phyloP scores from a whole-genome alignment of 2,329 filamentous ascomycete genomes.

The Aspergillus neoniger region DNA sequence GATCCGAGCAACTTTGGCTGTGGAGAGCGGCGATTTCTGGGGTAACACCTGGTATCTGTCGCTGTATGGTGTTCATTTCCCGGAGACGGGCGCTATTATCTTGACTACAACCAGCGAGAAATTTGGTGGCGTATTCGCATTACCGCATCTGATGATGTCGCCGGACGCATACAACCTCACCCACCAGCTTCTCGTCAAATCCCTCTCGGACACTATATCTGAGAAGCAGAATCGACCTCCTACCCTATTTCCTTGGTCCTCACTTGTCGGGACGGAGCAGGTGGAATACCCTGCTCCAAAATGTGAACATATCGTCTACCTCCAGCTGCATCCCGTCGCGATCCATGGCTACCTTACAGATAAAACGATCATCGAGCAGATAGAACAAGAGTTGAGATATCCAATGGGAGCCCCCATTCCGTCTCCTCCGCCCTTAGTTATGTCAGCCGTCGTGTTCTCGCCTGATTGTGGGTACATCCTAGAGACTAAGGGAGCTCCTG shows the following conservation, averaged over 20 bases:
- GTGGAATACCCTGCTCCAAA: conserved; percentile 62
- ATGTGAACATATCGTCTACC: conserved; percentile 86
- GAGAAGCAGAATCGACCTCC: conserved; percentile 61
- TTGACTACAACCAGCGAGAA: conserved; percentile 91
- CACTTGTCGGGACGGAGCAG: conserved; percentile 58
- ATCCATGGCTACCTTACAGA: conserved; percentile 34
- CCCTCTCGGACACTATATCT: conserved; percentile 65
- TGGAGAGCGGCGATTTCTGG: conserved; percentile 70
- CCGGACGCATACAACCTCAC: conserved; percentile 57
- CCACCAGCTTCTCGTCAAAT: conserved; percentile 69
- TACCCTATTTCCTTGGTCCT: conserved; percentile 73
- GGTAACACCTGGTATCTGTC: conserved; percentile 78
- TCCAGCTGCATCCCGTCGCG: conserved; percentile 61
- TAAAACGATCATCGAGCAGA: conserved; percentile 47
- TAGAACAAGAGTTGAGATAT: conserved; percentile 62
- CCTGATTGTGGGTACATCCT: conserved; percentile 68
- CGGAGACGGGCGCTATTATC: conserved; percentile 74
- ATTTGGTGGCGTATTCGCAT: conserved; percentile 84
- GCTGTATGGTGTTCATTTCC: conserved; percentile 83
- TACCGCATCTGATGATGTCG: conserved; percentile 77
- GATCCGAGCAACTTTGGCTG: conserved; percentile 67
- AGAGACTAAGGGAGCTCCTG: conserved; percentile 61
- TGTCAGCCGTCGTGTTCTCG: conserved; percentile 64
- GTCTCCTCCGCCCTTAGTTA: conserved; percentile 53
- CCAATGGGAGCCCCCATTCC: conserved; percentile 60